Evolutionary conservation across 106 monocot species (phyloP).

Genomic region (Allium cepa): DNA sequence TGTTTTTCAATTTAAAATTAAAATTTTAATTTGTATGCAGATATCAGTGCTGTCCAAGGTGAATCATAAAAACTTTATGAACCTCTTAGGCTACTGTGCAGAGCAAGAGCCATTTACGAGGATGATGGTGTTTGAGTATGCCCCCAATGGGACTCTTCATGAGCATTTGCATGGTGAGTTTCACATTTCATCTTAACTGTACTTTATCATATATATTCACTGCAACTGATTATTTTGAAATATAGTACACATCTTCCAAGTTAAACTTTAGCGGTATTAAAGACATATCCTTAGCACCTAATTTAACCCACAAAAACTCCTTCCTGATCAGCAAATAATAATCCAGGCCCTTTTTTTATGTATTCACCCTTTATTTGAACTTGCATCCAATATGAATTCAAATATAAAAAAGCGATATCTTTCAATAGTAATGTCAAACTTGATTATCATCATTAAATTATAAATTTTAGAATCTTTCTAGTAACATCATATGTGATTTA

Average conservation of each 20-base stretch:
- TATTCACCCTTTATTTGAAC: no score
- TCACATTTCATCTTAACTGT: constrained; percentile 1
- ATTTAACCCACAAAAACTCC: no score
- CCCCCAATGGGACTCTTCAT: constrained; percentile 58
- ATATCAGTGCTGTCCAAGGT: constrained; percentile 44
- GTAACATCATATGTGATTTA: no score
- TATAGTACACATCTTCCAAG: not conserved
- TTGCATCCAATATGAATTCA: no score
- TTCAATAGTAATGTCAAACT: no score
- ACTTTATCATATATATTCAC: not conserved
- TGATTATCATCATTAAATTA: no score
- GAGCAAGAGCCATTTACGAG: constrained; percentile 49
- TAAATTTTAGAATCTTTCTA: no score
- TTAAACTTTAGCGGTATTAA: not conserved
- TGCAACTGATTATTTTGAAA: not conserved
- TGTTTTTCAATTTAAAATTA: not conserved
- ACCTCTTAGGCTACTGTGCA: constrained; percentile 51
- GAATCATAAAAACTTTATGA: constrained; percentile 63
- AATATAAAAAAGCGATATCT: no score
- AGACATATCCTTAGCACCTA: no score
- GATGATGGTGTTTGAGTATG: constrained; percentile 70
- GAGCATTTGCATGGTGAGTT: constrained; percentile 65
- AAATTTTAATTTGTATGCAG: constrained; percentile 14
- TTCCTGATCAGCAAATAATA: no score
- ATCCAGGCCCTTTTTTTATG: no score